Conservation (phyloP, 164 flowering plant genomes). For the Chloranthus sessilifolius region DNA sequence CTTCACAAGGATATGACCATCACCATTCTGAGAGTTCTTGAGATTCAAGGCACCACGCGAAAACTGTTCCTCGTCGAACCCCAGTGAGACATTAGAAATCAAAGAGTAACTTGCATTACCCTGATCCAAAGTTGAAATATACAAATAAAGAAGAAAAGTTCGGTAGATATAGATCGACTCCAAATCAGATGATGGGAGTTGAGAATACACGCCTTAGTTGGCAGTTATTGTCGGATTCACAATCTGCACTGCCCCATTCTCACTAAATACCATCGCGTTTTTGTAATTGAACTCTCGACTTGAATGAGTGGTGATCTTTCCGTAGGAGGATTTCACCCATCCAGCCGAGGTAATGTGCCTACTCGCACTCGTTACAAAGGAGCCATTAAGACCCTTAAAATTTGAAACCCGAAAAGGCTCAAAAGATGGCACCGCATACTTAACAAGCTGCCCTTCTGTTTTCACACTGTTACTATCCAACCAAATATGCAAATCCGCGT, state of each 20-base stretch:
- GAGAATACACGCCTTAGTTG: conserved; percentile 28
- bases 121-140: conserved; percentile 37
- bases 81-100: conserved; percentile 45
- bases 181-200: conserved; percentile 21
- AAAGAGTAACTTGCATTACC: conserved; percentile 27
- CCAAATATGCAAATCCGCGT: conserved; percentile 93
- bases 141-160: conserved; percentile 36
- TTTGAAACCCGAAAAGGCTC: conserved; percentile 22
- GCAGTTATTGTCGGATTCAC: conserved; percentile 51
- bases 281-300: conserved; percentile 42
- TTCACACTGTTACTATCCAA: conserved; percentile 38
- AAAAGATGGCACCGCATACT: conserved; percentile 21
- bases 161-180: conserved; percentile 20
- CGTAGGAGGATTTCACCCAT: conserved; percentile 73
- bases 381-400: conserved; percentile 56
- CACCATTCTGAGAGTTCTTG: conserved; percentile 48
- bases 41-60: conserved; percentile 20
- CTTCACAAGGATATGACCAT: conserved; percentile 51
- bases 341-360: conserved; percentile 51
- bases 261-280: conserved; percentile 53
- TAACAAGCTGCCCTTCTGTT: conserved; percentile 44
- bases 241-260: conserved; percentile 51
- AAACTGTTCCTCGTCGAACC: conserved; percentile 35
- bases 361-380: conserved; percentile 35
- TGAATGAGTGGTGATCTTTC: conserved; percentile 41